These are phyloP conservation scores for Neocallimastix lanati DNA, from an alignment of 192 early-diverging fungal genomes.

Conservation along the genomic window DNA sequence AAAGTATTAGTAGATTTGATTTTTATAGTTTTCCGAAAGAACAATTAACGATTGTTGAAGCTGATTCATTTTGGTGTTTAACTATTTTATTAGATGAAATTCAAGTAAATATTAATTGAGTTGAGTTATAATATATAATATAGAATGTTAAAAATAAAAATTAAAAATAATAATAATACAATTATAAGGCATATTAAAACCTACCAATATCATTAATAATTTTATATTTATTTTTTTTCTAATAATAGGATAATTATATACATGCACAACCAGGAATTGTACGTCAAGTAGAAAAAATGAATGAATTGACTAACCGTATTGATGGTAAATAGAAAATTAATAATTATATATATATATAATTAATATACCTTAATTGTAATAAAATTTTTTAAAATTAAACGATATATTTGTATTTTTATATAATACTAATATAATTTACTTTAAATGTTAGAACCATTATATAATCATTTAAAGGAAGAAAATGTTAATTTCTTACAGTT, in stretches of 20 bases:
- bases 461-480: conserved; percentile 64
- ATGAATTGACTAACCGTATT: conserved; percentile 80
- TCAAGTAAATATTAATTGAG: too few relatives aligned
- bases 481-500: conserved; percentile 96
- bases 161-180: background rate
- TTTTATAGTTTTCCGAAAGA: conserved; percentile 14
- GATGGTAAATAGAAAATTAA: too few relatives aligned
- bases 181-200: too few relatives aligned
- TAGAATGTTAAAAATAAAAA: background rate
- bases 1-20: background rate
- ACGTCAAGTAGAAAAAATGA: conserved; percentile 67
- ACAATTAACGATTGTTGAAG: conserved; percentile 57
- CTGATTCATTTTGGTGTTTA: conserved; percentile 94
- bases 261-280: conserved; percentile 93
- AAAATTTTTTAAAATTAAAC: too few relatives aligned
- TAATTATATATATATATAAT: too few relatives aligned
- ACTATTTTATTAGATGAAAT: conserved; percentile 91
- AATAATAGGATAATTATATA: conserved; percentile 79
- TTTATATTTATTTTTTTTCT: background rate
- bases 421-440: too few relatives aligned
- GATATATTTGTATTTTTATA: too few relatives aligned
- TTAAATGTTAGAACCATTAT: conserved; percentile 40
- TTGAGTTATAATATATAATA: too few relatives aligned
- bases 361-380: too few relatives aligned
- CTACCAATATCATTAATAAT: too few relatives aligned